These are phyloP conservation scores for Stephania japonica DNA, from an alignment of 164 flowering plant species.

Conservation along the genomic window DNA sequence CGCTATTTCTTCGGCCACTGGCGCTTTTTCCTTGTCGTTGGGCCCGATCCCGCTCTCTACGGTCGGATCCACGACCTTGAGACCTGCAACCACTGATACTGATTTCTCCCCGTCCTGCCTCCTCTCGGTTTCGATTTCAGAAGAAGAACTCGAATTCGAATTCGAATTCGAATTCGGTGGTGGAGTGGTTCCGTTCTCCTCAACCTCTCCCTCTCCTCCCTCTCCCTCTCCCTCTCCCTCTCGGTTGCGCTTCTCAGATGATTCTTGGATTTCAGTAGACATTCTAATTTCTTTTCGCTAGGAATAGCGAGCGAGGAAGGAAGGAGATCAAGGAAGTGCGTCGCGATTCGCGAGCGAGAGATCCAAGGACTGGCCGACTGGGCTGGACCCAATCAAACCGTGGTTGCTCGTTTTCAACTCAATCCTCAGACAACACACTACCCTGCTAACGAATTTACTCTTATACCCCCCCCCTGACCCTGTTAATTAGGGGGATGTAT, in stretches of 20 bases:
- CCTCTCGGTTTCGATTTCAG: slow-evolving; percentile 15
- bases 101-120: slow-evolving; percentile 18
- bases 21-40: slow-evolving; percentile 10
- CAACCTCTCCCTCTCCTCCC: slow-evolving; percentile 17
- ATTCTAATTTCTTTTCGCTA: not conserved
- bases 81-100: slow-evolving; percentile 15
- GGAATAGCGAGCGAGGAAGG: too few species aligned
- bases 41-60: slow-evolving; percentile 25
- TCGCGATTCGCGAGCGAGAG: too few species aligned
- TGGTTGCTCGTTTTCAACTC: too few species aligned
- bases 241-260: not conserved
- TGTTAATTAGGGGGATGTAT: too few species aligned
- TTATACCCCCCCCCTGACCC: too few species aligned
- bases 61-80: slow-evolving; percentile 22
- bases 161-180: not conserved
- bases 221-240: not conserved
- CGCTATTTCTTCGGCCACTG: slow-evolving; percentile 9
- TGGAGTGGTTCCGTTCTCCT: too few species aligned
- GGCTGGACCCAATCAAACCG: too few species aligned
- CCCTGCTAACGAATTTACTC: too few species aligned
- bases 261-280: slow-evolving; percentile 10
- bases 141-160: too few species aligned
- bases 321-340: too few species aligned
- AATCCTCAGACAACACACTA: too few species aligned
- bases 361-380: too few species aligned